Evolutionary conservation across 140 eudicot species (phyloP).

Genomic region (Ambrosia hybrid): DNA sequence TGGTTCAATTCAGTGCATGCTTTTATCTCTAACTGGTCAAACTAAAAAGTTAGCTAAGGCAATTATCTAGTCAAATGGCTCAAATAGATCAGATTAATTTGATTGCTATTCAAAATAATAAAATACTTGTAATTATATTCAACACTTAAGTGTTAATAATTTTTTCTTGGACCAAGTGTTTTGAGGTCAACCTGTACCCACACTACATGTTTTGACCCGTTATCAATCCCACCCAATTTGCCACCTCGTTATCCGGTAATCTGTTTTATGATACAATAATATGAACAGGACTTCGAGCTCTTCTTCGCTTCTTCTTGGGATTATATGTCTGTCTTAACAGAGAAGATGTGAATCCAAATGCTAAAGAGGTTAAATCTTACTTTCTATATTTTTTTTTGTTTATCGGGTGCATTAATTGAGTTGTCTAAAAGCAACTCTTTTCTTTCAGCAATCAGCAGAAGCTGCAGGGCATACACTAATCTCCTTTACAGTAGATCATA

Average conservation of each 20-base stretch:
- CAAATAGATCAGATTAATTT: not conserved
- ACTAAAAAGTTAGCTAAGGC: not conserved
- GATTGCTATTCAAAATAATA: not conserved
- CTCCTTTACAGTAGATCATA: conserved; percentile 79
- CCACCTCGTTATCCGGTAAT: no score
- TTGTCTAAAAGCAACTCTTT: conserved; percentile 13
- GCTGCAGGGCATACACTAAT: conserved; percentile 92
- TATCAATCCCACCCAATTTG: no score
- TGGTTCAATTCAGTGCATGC: no score
- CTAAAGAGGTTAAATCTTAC: conserved; percentile 49
- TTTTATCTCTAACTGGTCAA: no score
- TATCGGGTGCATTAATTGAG: not conserved
- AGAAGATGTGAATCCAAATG: conserved; percentile 72
- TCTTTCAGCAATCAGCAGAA: conserved; percentile 74
- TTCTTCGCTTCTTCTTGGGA: conserved; percentile 92
- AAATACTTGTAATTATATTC: not conserved
- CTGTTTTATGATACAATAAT: conserved; percentile 8
- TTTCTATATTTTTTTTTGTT: conserved; percentile 10
- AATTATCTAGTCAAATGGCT: not conserved
- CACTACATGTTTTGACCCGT: no score
- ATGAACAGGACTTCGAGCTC: conserved; percentile 89
- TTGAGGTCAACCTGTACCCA: no score
- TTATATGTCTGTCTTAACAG: conserved; percentile 83
- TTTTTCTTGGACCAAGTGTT: no score
- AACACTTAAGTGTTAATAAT: conserved; percentile 5